Base-by-base conservation (phyloP, 352 stramenopile species). In the Phytopythium vexans region DNA sequence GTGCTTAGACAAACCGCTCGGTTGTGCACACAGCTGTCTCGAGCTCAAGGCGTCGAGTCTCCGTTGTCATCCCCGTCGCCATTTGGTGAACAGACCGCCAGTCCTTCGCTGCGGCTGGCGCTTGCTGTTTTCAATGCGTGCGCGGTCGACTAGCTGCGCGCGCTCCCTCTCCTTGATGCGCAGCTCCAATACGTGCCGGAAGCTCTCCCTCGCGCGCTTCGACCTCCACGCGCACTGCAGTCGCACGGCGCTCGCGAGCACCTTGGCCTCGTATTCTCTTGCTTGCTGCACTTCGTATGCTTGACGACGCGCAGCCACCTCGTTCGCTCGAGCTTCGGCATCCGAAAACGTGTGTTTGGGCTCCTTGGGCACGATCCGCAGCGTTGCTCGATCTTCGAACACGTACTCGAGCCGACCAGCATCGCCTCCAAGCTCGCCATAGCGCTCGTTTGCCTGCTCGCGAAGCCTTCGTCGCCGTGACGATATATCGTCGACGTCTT, bases 151-250 rank as follows among this genome's bases (percentile, higher is more conserved):
- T 8, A 68, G 66, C 27, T 53, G 50, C 49, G 86, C 80, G 31
- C 65, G 77, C 41, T 86, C 78, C 53, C 72, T 72, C 51, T 93
- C 80, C 51, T 90, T 89, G 0, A 64, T 64, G 32, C 80, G 74
- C 14, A 92, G 55, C 39, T 70, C 37, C 41, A 92, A 44, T 47
- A 91, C 66, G 32, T 75, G 73, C 0, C 66, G 77, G 15, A 91
- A 88, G 7, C 73, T 64, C 21, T 79, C 65, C 0, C 80, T 64
- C 9, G 82, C 82, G 1, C 80, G 74, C 52, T 87, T 89, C 34
- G 64, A 82, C 8, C 82, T 74, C 74, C 76, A 93, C 4, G 82
- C 82, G 41, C 82, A 91, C 74, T 93, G 82, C 4, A 92, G 64
- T 15, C 64, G 69, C n/a, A 93, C 49, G 45, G 80, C 68, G 43